phyloP scores from a whole-genome alignment of 345 rosid species.

The Hevea brasiliensis region DNA sequence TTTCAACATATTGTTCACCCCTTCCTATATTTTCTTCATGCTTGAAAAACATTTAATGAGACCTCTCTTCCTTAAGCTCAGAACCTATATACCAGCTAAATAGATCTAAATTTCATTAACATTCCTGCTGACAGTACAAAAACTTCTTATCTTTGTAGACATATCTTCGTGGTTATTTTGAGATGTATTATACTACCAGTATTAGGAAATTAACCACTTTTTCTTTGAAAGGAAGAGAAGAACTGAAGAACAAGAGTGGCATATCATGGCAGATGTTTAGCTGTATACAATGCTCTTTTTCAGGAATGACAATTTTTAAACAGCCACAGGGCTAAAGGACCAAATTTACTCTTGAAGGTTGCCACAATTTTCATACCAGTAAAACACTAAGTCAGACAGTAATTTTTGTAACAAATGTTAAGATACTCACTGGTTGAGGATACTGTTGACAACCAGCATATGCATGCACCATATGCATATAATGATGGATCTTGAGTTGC shows the following conservation, averaged over 20 bases:
- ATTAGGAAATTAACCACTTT: not conserved
- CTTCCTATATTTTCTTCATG: not conserved
- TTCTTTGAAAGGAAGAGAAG: not conserved
- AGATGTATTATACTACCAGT: not conserved
- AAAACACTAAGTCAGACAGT: not conserved
- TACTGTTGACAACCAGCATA: conserved; percentile 88
- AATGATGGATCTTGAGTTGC: conserved; percentile 85
- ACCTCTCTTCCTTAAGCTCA: not conserved
- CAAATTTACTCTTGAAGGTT: not conserved
- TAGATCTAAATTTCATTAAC: not conserved
- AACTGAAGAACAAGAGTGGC: not conserved
- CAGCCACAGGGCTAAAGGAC: not conserved
- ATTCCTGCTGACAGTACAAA: not conserved
- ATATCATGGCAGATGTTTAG: not conserved
- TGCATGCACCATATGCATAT: conserved; percentile 81
- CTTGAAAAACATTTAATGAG: not conserved
- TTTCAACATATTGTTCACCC: not conserved
- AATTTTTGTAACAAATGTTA: not conserved
- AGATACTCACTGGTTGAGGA: conserved; percentile 62
- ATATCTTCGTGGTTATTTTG: too few species aligned
- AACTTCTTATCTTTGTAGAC: too few species aligned
- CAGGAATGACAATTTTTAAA: not conserved
- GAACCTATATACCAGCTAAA: not conserved
- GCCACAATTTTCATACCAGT: not conserved
- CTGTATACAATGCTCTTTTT: not conserved